Base-by-base conservation (phyloP, 495 filamentous ascomycete genomes). In the Aspergillus steynii region DNA sequence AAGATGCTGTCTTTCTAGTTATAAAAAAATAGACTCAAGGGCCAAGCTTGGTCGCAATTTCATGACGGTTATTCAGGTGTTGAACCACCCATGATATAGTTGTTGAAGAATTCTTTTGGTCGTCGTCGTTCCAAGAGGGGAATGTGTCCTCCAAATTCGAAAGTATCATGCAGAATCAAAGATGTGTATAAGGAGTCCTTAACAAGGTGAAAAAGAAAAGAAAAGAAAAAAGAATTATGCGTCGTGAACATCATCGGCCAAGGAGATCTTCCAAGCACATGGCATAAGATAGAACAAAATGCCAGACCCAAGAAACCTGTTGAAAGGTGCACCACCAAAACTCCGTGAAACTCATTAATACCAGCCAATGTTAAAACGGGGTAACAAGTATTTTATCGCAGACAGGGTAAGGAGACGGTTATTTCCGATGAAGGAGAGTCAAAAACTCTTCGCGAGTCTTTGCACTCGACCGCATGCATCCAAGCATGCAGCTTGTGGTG, bases 381-480 rank as follows among this genome's bases (percentile, higher is more conserved):
- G 59, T 58, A 63, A 62, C 59, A 59, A 62, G 62, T 55, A 64
- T 26, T 65, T 49, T 58, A 52, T 56, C 56, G 60, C 58, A 58
- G 57, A 61, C 27, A 61, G 49, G 28, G 29, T 52, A 53, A 47
- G 46, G n/a, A 57, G n/a, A 31, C 49, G 14, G 59, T 73, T 73
- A 80, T 65, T 68, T 72, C 68, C 87, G 81, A 71, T 90, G 89
- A 45, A 97, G 77, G 29, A 97, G 83, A 50, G 86, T 94, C 67
- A 96, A 74, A 70, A 98, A 99, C 75, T 99, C 95, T 69, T 97
- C 93, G 55, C 95, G 82, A 4, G 93, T 97, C 80, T 94, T 97
- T 37, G 91, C 92, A 68, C 90, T 93, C 26, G 89, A 89, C 65
- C 94, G 87, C 82, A 98, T 96, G 71, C 92, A 90, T 27, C 95